Evolutionary conservation across 2,329 filamentous ascomycete genomes (phyloP), one percentile per base, ranked within the genome.

Genomic region (Fusarium virguliforme): DNA sequence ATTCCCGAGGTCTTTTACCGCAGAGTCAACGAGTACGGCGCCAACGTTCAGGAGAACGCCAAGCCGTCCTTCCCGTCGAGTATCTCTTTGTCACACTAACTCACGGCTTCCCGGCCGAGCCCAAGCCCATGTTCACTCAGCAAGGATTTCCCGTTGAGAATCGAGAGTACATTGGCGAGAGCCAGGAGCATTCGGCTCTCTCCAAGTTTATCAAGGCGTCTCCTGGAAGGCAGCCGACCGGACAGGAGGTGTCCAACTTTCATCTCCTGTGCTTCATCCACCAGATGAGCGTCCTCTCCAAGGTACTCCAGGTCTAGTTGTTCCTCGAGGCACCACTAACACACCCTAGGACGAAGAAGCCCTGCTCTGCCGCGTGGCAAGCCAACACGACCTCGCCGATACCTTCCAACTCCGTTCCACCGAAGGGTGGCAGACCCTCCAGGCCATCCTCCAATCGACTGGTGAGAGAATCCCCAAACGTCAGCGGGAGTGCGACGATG

Each of bases 1-100:
- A 97, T 99, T 24, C 96, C 96, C 1, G 96, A 99, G 77, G 95
- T 99, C 5, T 99, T 98, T 82, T 99, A 97, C 83, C 90, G 95
- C 68, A 91, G 90, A 74, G 94, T 97, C 81, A 99, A 99, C 81
- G 95, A 99, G 80, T 97, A 99, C 78, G 95, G 95, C 35, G 94
- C 92, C 71, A 97, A 95, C 74, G 96, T 98, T 8, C 96, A 98
- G 79, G 94, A 98, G 81, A 98, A 97, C 75, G 96, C 96, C 26
- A 98, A 98, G 79, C 96, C 96, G 0, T 91, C 93, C 50, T 99
- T 80, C 96, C 96, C 0, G 95, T 98, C 54, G 96, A 99, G 79
- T 99, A 98, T 80, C 88, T 99, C 35, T 91, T 98, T 62, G 94
- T 98, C 67, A 98, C 96, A 8, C 87, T 99, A 70, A 99, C 96